Base-by-base conservation (phyloP, 2,329 filamentous ascomycete genomes). In the Graphilbum ipis-grandicollis region DNA sequence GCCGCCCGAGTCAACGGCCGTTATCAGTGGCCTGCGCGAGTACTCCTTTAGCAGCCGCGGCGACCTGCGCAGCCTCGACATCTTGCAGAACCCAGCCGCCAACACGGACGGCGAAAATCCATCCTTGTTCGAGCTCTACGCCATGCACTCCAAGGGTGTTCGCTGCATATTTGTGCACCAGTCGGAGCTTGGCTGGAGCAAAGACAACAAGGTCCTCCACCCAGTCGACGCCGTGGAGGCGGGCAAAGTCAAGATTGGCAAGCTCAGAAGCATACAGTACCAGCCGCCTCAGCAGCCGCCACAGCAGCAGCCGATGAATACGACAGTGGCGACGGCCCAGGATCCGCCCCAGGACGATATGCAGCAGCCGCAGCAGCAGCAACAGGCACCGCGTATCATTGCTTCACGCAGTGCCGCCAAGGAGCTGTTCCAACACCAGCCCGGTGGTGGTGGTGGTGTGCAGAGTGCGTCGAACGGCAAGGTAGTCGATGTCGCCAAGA, bases 121-220 rank as follows among this genome's bases (percentile, higher is more conserved):
- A 14, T 75, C 78, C 0, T 60, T 94, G 13, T 96, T 98, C 50
- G 90, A 98, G 60, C 67, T 98, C 9, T 98, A 98, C 53, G 80
- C 84, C 23, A 93, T 94, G 79, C 88, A 98, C 56, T 94, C 90
- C 10, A 92, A 85, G 59, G 90, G 90, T 42, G 85, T 96, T n/a
- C 86, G 86, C 15, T 88, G 82, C 48, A 55, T 96, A 37, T 76
- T 75, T 44, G 75, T 98, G 53, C 88, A 80, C 54, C 83, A 88
- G 52, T 73, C 77, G 36, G 88, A 96, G 56, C 65, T 98, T 34
- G 90, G 92, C 22, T 96, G 86, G 86, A 79, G 78, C 47, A 72
- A 75, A 47, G 83, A 94, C 43, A 88, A 85, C 57, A 93, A 92
- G 62, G 81, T 93, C 37, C 63, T 93, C 29, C 63, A 77, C 37